These are phyloP conservation scores for Hypomyces rosellus DNA, from an alignment of 2,329 filamentous ascomycete species.

Conservation along the genomic window DNA sequence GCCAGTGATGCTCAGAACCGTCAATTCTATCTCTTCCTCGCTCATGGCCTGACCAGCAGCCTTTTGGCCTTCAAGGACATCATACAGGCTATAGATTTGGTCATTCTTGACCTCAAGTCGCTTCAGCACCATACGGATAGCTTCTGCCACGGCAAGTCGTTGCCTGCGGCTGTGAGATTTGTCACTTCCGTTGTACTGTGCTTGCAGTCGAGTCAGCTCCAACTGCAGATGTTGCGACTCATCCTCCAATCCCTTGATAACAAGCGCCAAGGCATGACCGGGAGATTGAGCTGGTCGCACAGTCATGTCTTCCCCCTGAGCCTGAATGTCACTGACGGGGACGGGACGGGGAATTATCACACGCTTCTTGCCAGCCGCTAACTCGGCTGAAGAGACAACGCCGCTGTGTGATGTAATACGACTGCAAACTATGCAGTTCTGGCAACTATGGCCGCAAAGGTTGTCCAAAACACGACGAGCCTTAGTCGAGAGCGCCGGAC, in stretches of 20 bases:
- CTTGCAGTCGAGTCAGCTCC: constrained; percentile 56
- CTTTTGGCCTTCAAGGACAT: constrained; percentile 77
- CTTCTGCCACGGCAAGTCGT: constrained; percentile 53
- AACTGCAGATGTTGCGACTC: constrained; percentile 72
- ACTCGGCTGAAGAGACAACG: constrained; percentile 31
- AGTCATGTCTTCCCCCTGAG: constrained; percentile 45
- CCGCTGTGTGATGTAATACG: constrained; percentile 44
- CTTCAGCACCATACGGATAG: constrained; percentile 55
- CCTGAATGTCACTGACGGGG: constrained; percentile 57
- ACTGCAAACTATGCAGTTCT: constrained; percentile 52
- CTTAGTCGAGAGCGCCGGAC: constrained; percentile 44
- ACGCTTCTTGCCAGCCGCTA: constrained; percentile 46
- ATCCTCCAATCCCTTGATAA: constrained; percentile 75
- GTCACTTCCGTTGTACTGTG: constrained; percentile 60
- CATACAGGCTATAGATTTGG: constrained; percentile 76
- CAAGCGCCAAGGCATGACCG: constrained; percentile 66
- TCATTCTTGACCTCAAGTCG: constrained; percentile 67
- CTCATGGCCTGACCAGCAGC: constrained; percentile 56
- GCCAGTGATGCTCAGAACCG: constrained; percentile 49
- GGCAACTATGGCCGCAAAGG: constrained; percentile 48
- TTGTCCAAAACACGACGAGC: constrained; percentile 48
- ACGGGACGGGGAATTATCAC: constrained; percentile 58
- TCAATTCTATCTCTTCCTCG: constrained; percentile 57
- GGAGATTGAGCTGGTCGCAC: constrained; percentile 64
- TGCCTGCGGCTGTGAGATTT: constrained; percentile 58